A percentile compares a stretch with the other conserved stretches of the same genome.
These are phyloP conservation scores for Suillus bovinus DNA, from an alignment of 768 basidiomycete genomes.

Conservation along the genomic window DNA sequence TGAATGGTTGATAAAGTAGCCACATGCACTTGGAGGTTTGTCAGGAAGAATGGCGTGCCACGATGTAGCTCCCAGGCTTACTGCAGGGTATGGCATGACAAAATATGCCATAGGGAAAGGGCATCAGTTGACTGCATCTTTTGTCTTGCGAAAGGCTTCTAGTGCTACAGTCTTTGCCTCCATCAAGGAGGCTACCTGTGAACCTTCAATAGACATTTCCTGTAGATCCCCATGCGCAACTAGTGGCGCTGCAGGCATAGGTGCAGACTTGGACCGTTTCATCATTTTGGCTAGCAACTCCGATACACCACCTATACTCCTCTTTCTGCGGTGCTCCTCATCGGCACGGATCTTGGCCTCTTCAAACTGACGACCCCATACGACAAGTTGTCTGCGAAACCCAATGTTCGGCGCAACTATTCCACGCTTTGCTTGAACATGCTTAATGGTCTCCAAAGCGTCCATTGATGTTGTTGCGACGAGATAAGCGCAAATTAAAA, in stretches of 20 bases:
- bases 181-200: background rate
- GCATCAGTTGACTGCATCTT: background rate
- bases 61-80: background rate
- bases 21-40: background rate
- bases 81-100: background rate
- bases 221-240: background rate
- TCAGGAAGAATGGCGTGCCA: background rate
- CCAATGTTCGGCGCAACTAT: conserved; percentile 69
- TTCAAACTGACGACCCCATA: conserved; percentile 35
- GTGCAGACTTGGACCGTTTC: conserved; percentile 1
- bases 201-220: background rate
- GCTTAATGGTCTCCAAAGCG: conserved; percentile 52
- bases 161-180: background rate
- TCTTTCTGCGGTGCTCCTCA: conserved; percentile 17
- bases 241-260: background rate
- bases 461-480: conserved; percentile 52
- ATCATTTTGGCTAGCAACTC: conserved; percentile 12
- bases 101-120: background rate
- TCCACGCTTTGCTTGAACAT: conserved; percentile 54
- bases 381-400: conserved; percentile 58
- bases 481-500: conserved; percentile 74
- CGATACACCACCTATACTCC: conserved; percentile 10
- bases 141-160: background rate
- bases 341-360: conserved; percentile 22
- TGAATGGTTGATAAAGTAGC: background rate